Evolutionary conservation across 257 asterid genomes (phyloP), one percentile per base, ranked within the genome.

Genomic region (Nyctanthes arbortristis): DNA sequence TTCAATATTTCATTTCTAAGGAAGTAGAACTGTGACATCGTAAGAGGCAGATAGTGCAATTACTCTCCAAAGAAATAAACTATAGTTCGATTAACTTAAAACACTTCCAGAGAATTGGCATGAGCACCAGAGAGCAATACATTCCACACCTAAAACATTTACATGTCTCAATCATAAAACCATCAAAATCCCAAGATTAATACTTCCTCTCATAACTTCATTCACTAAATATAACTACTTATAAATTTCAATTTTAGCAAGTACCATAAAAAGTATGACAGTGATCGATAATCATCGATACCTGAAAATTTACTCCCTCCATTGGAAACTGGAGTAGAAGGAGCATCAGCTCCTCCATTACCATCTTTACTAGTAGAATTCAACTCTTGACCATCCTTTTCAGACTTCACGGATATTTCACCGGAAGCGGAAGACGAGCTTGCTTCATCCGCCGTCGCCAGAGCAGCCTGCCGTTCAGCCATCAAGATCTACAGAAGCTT

Each of bases 281-380:
- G 20, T 63, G n/a, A n/a, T n/a, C n/a, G n/a, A n/a, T n/a, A 69
- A 52, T 52, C 12, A 22, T 52, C 59, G 84, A 73, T 69, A 90
- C 98, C 97, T 61, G 88, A 77, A 76, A 88, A 39, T 63, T 33
- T 72, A 37, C 71, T 75, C 18, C 73, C 75, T 63, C 87, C 88
- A 77, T 84, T 82, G 30, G 84, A 58, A 69, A 78, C 57, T 63
- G 82, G 65, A 31, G 45, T 72, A 24, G 56, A 57, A 33, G 63
- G 45, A 37, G 58, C 16, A 35, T n/a, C 63, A 27, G 25, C 67
- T 47, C 67, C 49, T 3, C 35, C 76, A 32, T 67, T 37, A 20
- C 68, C 65, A 43, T 34, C 72, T 20, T 37, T 69, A 7, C 54
- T 57, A 75, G 80, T 65, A 34, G 64, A 57, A 58, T 66, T 67